These are phyloP conservation scores for Vigna mungo DNA, from an alignment of 306 rosid species.

Conservation along the genomic window DNA sequence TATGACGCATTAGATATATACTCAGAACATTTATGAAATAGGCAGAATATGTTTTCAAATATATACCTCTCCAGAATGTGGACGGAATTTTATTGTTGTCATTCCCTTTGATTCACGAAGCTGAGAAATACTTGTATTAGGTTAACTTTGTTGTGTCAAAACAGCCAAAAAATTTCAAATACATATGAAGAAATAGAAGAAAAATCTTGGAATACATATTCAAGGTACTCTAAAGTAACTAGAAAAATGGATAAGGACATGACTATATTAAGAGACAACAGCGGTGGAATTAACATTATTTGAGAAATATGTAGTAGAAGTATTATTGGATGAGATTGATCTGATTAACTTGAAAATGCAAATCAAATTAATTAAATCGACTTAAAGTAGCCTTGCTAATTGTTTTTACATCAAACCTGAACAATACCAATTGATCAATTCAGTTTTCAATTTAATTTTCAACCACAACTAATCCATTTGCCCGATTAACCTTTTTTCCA, in stretches of 20 bases:
- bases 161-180: constrained; percentile 11
- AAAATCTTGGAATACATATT: constrained; percentile 10
- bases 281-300: not conserved
- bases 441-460: not conserved
- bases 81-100: constrained; percentile 97
- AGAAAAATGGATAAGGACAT: constrained; percentile 7
- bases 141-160: constrained; percentile 41
- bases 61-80: constrained; percentile 96
- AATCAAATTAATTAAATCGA: not conserved
- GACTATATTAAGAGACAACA: not conserved
- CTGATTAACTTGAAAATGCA: not conserved
- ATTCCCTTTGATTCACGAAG: constrained; percentile 98
- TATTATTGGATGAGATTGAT: not conserved
- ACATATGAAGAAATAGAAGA: constrained; percentile 20
- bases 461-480: not conserved
- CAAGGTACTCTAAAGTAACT: not conserved
- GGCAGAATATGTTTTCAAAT: constrained; percentile 31
- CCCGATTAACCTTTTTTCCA: not conserved
- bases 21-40: constrained; percentile 29
- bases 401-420: not conserved
- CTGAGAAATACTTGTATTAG: constrained; percentile 58
- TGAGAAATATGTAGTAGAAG: constrained; percentile 10
- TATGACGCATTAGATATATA: constrained; percentile 39
- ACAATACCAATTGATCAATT: not conserved
- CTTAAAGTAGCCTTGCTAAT: not conserved